A percentile compares a stretch with the other conserved stretches of the same genome.
Conservation (phyloP, 306 rosid species). For the Cucumis hystrix region DNA sequence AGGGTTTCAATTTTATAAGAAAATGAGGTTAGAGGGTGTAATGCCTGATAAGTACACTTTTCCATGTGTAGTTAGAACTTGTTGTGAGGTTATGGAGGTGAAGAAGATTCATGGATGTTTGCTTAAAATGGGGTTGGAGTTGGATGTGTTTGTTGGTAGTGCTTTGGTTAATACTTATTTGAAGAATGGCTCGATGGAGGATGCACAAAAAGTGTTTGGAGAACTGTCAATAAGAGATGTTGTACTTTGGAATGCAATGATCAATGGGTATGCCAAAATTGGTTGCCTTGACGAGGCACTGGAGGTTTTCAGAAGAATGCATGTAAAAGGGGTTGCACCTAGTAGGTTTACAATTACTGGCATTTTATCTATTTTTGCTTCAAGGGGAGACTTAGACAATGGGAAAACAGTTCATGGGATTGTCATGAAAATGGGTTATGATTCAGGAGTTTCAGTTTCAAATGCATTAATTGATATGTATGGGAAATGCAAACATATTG, state of each 20-base stretch:
- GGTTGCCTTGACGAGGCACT: conserved; percentile 55
- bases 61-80: conserved; percentile 59
- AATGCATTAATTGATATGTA: conserved; percentile 74
- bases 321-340: conserved; percentile 36
- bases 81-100: conserved; percentile 40
- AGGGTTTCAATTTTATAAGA: conserved; percentile 30
- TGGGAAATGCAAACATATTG: conserved; percentile 58
- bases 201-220: conserved; percentile 52
- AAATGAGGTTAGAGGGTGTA: conserved; percentile 42
- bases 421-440: conserved; percentile 52
- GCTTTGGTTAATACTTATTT: conserved; percentile 58
- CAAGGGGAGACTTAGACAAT: conserved; percentile 33
- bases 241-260: conserved; percentile 82
- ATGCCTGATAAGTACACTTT: conserved; percentile 64
- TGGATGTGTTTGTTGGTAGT: conserved; percentile 70
- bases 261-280: conserved; percentile 59
- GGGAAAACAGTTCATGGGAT: conserved; percentile 59
- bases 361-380: conserved; percentile 47
- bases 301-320: conserved; percentile 47
- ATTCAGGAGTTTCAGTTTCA: conserved; percentile 39
- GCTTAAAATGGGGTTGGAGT: conserved; percentile 61
- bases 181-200: conserved; percentile 35
- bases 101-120: conserved; percentile 55
- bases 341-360: conserved; percentile 52
- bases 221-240: conserved; percentile 59